Evolutionary conservation across 2,329 filamentous ascomycete genomes (phyloP).

Genomic region (Pseudogymnoascus sp.): DNA sequence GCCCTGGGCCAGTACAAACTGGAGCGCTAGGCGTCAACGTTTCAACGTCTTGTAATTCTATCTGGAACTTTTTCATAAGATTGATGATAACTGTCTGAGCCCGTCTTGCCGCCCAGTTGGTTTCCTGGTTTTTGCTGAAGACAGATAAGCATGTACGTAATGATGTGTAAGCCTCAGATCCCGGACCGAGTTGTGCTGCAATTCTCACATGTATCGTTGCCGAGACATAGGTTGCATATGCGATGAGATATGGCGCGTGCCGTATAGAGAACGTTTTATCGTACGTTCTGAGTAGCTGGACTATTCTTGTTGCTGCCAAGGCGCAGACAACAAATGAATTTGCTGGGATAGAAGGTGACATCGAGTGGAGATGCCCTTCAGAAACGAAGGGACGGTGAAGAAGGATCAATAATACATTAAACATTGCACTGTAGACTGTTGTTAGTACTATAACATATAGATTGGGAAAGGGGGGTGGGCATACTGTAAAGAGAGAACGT

Average conservation of each 20-base stretch:
- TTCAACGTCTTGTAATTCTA: too few species aligned
- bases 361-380: slow-evolving; percentile 39
- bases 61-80: slow-evolving; percentile 30
- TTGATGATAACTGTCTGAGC: slow-evolving; percentile 37
- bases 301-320: slow-evolving; percentile 37
- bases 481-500: slow-evolving; percentile 40
- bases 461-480: too few species aligned
- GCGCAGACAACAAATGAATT: slow-evolving; percentile 39
- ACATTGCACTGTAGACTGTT: too few species aligned
- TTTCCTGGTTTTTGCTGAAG: slow-evolving; percentile 41
- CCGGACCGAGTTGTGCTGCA: slow-evolving; percentile 34
- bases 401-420: slow-evolving; percentile 22
- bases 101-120: slow-evolving; percentile 39
- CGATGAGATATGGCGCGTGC: slow-evolving; percentile 43
- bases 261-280: slow-evolving; percentile 36
- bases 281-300: slow-evolving; percentile 36
- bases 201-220: slow-evolving; percentile 44
- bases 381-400: slow-evolving; percentile 45
- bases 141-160: slow-evolving; percentile 38
- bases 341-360: slow-evolving; percentile 32
- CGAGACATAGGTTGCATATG: slow-evolving; percentile 46
- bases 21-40: too few species aligned
- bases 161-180: slow-evolving; percentile 32
- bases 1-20: too few species aligned
- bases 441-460: too few species aligned